A percentile compares a stretch with the other conserved stretches of the same genome.
Conservation (phyloP, 495 filamentous ascomycete species). For the Tetracladium setigerum region DNA sequence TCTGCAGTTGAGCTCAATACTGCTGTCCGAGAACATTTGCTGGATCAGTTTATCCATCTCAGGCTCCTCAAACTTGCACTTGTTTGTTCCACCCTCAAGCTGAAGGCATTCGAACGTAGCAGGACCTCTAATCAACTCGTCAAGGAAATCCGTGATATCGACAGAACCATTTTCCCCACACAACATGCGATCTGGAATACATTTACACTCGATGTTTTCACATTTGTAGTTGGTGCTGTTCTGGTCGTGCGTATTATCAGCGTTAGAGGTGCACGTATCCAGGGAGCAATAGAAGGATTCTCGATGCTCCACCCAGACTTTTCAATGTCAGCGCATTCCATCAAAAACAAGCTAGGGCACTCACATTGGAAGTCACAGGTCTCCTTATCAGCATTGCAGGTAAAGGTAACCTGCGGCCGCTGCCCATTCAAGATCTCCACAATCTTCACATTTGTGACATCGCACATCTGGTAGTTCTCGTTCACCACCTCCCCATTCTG, state of each 20-base stretch:
- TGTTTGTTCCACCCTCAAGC: constrained; percentile 46
- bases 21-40: constrained; percentile 81
- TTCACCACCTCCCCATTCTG: constrained; percentile 83
- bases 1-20: constrained; percentile 73
- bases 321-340: constrained; percentile 28
- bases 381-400: constrained; percentile 63
- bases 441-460: constrained; percentile 92
- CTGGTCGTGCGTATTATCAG: constrained; percentile 56
- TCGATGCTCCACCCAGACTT: constrained; percentile 86
- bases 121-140: constrained; percentile 72
- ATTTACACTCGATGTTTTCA: constrained; percentile 75
- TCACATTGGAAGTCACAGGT: constrained; percentile 91
- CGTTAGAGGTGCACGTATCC: constrained; percentile 66
- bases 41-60: constrained; percentile 85
- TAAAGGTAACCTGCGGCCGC: constrained; percentile 90
- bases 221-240: constrained; percentile 84
- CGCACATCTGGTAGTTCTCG: constrained; percentile 95
- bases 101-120: constrained; percentile 72
- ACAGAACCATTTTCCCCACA: constrained; percentile 88
- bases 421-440: constrained; percentile 72
- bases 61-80: constrained; percentile 81
- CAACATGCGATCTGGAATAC: constrained; percentile 84
- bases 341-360: constrained; percentile 18
- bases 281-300: constrained; percentile 97
- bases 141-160: constrained; percentile 84